A percentile compares a stretch with the other conserved stretches of the same genome.
phyloP scores from a whole-genome alignment of 73 alveolate genomes.

The Symbiodinium pilosum region DNA sequence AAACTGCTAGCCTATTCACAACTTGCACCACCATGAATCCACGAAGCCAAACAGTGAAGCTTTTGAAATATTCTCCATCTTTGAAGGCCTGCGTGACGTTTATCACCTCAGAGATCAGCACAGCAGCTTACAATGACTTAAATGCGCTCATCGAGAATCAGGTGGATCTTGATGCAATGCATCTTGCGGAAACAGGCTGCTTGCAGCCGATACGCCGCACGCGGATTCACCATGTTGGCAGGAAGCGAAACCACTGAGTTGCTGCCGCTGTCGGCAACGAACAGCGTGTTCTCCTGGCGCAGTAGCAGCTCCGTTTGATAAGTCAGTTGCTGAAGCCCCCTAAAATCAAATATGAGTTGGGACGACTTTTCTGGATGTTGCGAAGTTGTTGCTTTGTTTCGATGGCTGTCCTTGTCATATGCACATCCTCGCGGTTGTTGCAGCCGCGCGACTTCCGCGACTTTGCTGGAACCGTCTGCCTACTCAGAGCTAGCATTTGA shows the following conservation, averaged over 20 bases:
- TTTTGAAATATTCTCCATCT: too few relatives aligned
- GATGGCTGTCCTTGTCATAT: slow-evolving; percentile 39
- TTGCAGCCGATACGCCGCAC: not conserved
- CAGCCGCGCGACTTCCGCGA: slow-evolving; percentile 46
- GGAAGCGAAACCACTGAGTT: slow-evolving; percentile 48
- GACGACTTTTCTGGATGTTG: too few relatives aligned
- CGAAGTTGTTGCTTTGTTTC: too few relatives aligned
- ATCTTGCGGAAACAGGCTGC: not conserved
- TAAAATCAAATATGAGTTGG: too few relatives aligned
- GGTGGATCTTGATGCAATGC: too few relatives aligned
- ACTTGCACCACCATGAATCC: too few relatives aligned
- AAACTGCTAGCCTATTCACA: too few relatives aligned
- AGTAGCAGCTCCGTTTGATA: too few relatives aligned
- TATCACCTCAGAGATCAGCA: not conserved
- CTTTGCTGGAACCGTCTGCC: slow-evolving; percentile 85
- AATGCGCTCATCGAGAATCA: too few relatives aligned
- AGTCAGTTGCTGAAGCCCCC: too few relatives aligned
- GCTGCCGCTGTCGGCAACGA: slow-evolving; percentile 60
- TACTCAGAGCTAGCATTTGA: not conserved
- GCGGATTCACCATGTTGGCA: slow-evolving; percentile 65
- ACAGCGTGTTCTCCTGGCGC: slow-evolving; percentile 59
- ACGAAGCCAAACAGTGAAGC: too few relatives aligned
- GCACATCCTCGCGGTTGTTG: slow-evolving; percentile 75
- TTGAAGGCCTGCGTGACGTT: slow-evolving; percentile 5
- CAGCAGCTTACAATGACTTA: too few relatives aligned